These are phyloP conservation scores for Xerocomus spinulosus DNA, from an alignment of 768 basidiomycete species.

Conservation along the genomic window DNA sequence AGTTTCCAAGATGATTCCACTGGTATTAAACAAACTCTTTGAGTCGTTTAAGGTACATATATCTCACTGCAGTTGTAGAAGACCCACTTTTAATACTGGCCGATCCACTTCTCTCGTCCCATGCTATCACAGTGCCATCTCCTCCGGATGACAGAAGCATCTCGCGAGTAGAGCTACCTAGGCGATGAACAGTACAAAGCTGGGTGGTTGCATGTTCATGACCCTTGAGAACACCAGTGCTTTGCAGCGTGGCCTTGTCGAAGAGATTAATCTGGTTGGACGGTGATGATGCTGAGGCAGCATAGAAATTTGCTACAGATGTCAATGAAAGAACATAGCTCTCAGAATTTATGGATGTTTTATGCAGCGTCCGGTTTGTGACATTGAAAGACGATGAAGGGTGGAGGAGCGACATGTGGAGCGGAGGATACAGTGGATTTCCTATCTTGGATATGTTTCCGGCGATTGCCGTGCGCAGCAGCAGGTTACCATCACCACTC, in stretches of 20 bases:
- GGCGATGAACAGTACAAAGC: slow-evolving; percentile 40
- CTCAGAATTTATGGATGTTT: slow-evolving; percentile 35
- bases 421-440: slow-evolving; percentile 12
- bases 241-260: slow-evolving; percentile 52
- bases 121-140: slow-evolving; percentile 67
- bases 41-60: slow-evolving; percentile 34
- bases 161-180: slow-evolving; percentile 40
- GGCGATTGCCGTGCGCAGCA: slow-evolving; percentile 12
- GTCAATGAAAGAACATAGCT: slow-evolving; percentile 63
- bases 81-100: slow-evolving; percentile 58
- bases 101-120: slow-evolving; percentile 62
- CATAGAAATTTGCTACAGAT: slow-evolving; percentile 48
- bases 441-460: slow-evolving; percentile 25
- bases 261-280: slow-evolving; percentile 62
- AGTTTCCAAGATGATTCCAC: slow-evolving; percentile 46
- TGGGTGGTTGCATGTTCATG: slow-evolving; percentile 57
- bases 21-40: slow-evolving; percentile 30
- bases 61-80: background rate
- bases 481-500: slow-evolving; percentile 5
- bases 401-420: slow-evolving; percentile 24
- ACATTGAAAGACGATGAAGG: slow-evolving; percentile 19
- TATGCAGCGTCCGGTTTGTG: slow-evolving; percentile 24
- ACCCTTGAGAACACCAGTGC: slow-evolving; percentile 46
- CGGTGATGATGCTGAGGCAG: slow-evolving; percentile 57
- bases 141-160: slow-evolving; percentile 62